Base-by-base conservation (phyloP, 805 yeast species). In the Dipodascus albidus region DNA sequence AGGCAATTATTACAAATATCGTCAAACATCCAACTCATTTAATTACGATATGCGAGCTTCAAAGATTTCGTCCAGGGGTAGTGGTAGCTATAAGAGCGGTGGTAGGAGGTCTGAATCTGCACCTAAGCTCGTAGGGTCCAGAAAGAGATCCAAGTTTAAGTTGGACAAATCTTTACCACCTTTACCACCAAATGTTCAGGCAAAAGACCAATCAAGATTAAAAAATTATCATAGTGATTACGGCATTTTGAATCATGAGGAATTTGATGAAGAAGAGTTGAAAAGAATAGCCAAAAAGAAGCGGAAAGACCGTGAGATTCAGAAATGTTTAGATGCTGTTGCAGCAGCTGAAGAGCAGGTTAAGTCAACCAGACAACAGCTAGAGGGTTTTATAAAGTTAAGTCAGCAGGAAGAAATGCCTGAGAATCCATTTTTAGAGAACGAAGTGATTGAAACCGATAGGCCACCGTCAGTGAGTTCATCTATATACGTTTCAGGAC, bases 291-390 rank as follows among this genome's bases (percentile, higher is more conserved):
- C 44, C 17, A 14, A 17, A 38, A 38, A 38, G 44, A 38, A 38
- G 44, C 44, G 44, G 17, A 38, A 38, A 14, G 44, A 38, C 15
- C 17, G 17, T 11, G 44, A 38, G 20, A 38, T 38, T 38, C 44
- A 38, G n/a, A 38, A 3, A 14, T 38, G 44, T 14, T 38, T 38
- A 14, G 44, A 38, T 6, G 44, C 44, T 11, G 44, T 38, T 3
- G 44, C 44, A 38, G 44, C 44, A n/a, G 44, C 44, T 6, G 44
- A 38, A 38, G 44, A 11, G n/a, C 44, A 38, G 15, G 44, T 38
- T n/a, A 4, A 14, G 17, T 38, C 44, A 4, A n/a, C 44, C 4
- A 11, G 44, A 17, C 9, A 14, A 17, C 44, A 38, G n/a, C 15
- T 38, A 38, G 44, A 38, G n/a, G 20, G 17, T 11, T 4, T 17